These are phyloP conservation scores for Ascochyta clinopodiicola DNA, from an alignment of 2,329 filamentous ascomycete species.

Conservation along the genomic window DNA sequence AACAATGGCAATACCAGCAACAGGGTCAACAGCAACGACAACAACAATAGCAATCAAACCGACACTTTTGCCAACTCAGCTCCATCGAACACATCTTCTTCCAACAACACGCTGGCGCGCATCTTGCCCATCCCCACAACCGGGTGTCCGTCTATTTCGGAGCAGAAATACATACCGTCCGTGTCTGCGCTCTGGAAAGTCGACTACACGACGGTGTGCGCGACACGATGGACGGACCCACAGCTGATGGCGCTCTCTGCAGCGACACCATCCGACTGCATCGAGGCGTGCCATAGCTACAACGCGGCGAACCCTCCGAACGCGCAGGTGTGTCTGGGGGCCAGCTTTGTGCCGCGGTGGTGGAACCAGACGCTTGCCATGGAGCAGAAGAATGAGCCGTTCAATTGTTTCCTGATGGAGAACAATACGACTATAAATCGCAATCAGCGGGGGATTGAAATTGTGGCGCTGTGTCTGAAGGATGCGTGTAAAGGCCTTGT, in stretches of 20 bases:
- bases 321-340: background rate
- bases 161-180: too few relatives aligned
- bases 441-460: background rate
- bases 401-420: background rate
- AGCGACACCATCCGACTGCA: constrained; percentile 4
- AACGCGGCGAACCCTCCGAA: background rate
- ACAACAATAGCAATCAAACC: too few relatives aligned
- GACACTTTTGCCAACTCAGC: background rate
- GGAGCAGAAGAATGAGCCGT: background rate
- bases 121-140: background rate
- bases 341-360: constrained; percentile 4
- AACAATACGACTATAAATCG: background rate
- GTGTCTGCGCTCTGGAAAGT: background rate
- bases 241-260: background rate
- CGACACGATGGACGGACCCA: background rate
- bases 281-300: constrained; percentile 1
- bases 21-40: too few relatives aligned
- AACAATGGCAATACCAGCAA: too few relatives aligned
- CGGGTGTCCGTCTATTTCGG: background rate
- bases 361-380: constrained; percentile 1
- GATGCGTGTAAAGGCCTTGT: background rate
- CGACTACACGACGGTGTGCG: constrained; percentile 6
- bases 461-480: background rate
- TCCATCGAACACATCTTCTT: background rate
- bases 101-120: background rate